Percentiles rank a stretch among this genome's conserved stretches.
Conservation (phyloP, 2,329 filamentous ascomycete genomes). For the Colletotrichum sansevieriae region DNA sequence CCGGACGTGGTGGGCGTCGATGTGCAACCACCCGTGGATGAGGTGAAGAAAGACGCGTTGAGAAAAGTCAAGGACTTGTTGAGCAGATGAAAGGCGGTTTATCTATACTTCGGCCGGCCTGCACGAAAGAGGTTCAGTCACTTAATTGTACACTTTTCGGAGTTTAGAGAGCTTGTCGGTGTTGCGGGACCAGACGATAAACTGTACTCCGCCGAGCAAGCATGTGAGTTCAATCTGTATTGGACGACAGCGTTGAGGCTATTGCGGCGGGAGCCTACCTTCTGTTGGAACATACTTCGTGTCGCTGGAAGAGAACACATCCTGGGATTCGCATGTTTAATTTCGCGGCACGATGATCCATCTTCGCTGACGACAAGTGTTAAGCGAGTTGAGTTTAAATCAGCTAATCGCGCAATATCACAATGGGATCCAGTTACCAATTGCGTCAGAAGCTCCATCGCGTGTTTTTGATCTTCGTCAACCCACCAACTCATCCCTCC, state of each 20-base stretch:
- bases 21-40: constrained; percentile 56
- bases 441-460: neutral
- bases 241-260: neutral
- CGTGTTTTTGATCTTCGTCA: no score
- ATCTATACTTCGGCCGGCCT: neutral
- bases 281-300: no score
- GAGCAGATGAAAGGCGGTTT: neutral
- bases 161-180: neutral
- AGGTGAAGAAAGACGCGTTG: constrained; percentile 61
- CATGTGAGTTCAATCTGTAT: neutral
- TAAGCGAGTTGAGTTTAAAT: no score
- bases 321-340: no score
- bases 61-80: constrained; percentile 12
- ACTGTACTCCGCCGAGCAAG: neutral
- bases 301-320: no score
- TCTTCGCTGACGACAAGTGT: no score
- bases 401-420: no score
- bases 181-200: neutral
- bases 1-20: constrained; percentile 67
- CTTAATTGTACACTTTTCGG: neutral
- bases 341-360: no score
- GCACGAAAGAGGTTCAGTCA: neutral
- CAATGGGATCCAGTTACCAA: no score
- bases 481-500: neutral
- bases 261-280: no score